phyloP scores from a whole-genome alignment of 352 stramenopile species.

The Globisporangium polare region DNA sequence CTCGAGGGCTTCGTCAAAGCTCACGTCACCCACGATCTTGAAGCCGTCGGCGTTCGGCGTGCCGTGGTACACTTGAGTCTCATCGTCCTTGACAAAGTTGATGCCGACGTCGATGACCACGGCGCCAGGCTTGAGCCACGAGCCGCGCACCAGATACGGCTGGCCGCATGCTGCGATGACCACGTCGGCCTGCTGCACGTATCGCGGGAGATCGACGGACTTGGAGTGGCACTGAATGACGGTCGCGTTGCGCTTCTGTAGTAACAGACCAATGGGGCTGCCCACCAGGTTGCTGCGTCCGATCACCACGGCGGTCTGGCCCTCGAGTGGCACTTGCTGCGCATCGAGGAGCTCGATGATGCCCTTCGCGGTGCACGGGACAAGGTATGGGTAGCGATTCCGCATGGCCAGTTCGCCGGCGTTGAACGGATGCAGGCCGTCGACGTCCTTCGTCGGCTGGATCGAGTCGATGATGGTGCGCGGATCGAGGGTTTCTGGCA shows the following conservation, averaged over 20 bases:
- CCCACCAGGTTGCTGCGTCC: conserved; percentile 98
- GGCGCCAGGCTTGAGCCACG: conserved; percentile 96
- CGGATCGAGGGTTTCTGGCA: conserved; percentile 93
- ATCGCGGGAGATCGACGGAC: conserved; percentile 84
- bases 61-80: conserved; percentile 42
- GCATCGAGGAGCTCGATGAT: conserved; percentile 95
- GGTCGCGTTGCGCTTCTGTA: conserved; percentile 96
- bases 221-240: conserved; percentile 98
- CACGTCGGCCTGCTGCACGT: conserved; percentile 94
- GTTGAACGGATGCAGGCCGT: conserved; percentile 98
- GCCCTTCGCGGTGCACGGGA: conserved; percentile 97
- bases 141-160: conserved; percentile 92
- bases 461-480: conserved; percentile 93
- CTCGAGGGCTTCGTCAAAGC: conserved; percentile 80
- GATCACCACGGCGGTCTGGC: conserved; percentile 96
- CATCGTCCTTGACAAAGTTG: conserved; percentile 91
- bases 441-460: conserved; percentile 95
- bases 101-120: conserved; percentile 99
- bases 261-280: conserved; percentile 93
- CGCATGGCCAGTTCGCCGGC: conserved; percentile 89
- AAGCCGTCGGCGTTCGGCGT: conserved; percentile 82
- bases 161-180: conserved; percentile 95
- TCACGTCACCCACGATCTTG: conserved; percentile 96
- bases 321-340: conserved; percentile 82
- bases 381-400: conserved; percentile 83